These are phyloP conservation scores for Podospora anserina DNA, from an alignment of 495 filamentous ascomycete genomes.

Conservation along the genomic window DNA sequence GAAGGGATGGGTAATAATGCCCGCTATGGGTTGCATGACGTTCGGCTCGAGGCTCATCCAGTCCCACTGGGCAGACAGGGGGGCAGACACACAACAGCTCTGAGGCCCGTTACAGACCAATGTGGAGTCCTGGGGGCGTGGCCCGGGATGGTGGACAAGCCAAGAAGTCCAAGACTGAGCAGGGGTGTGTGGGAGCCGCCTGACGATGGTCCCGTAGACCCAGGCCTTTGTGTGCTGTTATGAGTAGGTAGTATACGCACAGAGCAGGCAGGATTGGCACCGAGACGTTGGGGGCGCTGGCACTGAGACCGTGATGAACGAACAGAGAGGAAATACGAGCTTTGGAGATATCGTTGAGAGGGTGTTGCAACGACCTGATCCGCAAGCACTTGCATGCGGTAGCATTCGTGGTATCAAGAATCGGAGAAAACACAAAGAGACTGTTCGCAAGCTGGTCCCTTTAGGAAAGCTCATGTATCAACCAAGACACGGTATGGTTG, in stretches of 20 bases:
- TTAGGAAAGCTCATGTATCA: constrained; percentile 18
- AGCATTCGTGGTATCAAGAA: constrained; percentile 5
- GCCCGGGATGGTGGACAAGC: constrained; percentile 25
- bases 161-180: constrained; percentile 14
- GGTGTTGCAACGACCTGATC: constrained; percentile 16
- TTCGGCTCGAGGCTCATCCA: constrained; percentile 35
- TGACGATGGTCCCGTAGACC: constrained; percentile 1
- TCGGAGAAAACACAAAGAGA: constrained; percentile 4
- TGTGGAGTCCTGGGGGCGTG: constrained; percentile 19
- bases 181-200: constrained; percentile 16
- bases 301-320: not conserved
- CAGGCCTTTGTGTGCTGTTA: not conserved
- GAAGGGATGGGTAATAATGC: constrained; percentile 38
- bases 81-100: constrained; percentile 31
- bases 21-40: constrained; percentile 37
- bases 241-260: too few relatives aligned
- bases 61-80: constrained; percentile 30
- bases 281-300: not conserved
- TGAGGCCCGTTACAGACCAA: constrained; percentile 41
- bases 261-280: not conserved
- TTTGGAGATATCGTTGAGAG: not conserved
- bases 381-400: constrained; percentile 14
- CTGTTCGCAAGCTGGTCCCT: constrained; percentile 19
- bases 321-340: not conserved
- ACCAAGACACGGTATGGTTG: constrained; percentile 3